phyloP scores from a whole-genome alignment of 768 basidiomycete species.

The Boletus pseudopeckii region DNA sequence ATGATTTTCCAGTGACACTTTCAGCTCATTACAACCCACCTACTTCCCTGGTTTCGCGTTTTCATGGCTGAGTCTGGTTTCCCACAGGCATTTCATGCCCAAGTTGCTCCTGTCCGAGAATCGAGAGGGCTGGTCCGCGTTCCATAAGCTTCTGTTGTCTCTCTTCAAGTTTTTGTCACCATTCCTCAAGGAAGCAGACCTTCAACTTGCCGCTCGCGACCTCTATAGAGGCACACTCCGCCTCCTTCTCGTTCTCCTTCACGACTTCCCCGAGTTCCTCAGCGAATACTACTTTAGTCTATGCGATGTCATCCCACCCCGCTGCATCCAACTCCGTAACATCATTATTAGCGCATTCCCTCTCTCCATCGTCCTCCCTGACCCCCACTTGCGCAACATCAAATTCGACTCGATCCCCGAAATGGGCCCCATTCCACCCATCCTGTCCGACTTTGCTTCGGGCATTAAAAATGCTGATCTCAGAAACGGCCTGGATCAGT shows the following conservation, averaged over 20 bases:
- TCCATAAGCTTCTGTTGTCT: constrained; percentile 90
- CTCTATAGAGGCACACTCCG: constrained; percentile 89
- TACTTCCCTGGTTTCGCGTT: constrained; percentile 98
- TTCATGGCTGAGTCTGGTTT: constrained; percentile 96
- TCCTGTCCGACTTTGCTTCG: constrained; percentile 87
- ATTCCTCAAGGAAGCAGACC: constrained; percentile 79
- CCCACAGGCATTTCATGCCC: constrained; percentile 96
- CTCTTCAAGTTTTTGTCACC: constrained; percentile 94
- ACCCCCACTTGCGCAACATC: constrained; percentile 76
- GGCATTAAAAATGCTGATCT: constrained; percentile 80
- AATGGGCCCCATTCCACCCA: constrained; percentile 88
- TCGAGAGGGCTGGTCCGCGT: constrained; percentile 95
- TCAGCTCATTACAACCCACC: constrained; percentile 92
- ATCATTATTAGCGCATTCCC: constrained; percentile 97
- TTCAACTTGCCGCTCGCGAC: constrained; percentile 76
- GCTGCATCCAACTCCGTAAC: constrained; percentile 95
- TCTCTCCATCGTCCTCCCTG: constrained; percentile 71
- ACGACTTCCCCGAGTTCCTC: constrained; percentile 98
- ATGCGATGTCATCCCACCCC: constrained; percentile 87
- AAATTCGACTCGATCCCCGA: constrained; percentile 77
- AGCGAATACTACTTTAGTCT: constrained; percentile 96
- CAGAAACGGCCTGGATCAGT: constrained; percentile 76
- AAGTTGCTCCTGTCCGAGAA: constrained; percentile 85
- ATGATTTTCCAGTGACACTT: constrained; percentile 65
- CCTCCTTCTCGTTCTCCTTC: constrained; percentile 89